Conservation (phyloP, 805 yeast species). For the Metschnikowia bowlesiae region DNA sequence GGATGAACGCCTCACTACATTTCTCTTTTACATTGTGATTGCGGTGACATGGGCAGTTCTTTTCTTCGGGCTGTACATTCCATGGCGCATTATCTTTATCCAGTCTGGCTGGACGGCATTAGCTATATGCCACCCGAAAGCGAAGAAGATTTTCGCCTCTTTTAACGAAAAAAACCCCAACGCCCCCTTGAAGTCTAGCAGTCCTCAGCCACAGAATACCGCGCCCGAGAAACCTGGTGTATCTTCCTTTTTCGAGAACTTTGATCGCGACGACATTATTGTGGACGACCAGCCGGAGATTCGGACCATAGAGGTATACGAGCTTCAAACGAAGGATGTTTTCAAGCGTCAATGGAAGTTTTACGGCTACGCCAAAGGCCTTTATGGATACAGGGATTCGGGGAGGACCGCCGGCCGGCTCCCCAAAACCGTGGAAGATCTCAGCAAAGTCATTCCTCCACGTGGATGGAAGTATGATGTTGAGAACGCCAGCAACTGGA, state of each 20-base stretch:
- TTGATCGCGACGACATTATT: constrained; percentile 50
- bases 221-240: background rate
- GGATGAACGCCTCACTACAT: constrained; percentile 64
- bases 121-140: constrained; percentile 56
- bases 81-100: constrained; percentile 61
- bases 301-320: constrained; percentile 69
- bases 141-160: constrained; percentile 26
- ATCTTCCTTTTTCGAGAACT: constrained; percentile 19
- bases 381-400: constrained; percentile 51
- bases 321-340: constrained; percentile 62
- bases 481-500: constrained; percentile 56
- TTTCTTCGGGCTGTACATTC: constrained; percentile 48
- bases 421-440: constrained; percentile 59
- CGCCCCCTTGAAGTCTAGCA: constrained; percentile 18
- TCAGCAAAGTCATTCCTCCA: constrained; percentile 64
- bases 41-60: constrained; percentile 34
- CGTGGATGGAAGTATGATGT: constrained; percentile 65
- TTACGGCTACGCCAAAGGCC: constrained; percentile 48
- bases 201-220: constrained; percentile 21
- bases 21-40: constrained; percentile 41
- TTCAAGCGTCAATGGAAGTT: constrained; percentile 60
- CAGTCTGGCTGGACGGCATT: constrained; percentile 53
- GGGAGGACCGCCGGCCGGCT: constrained; percentile 39
- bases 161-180: constrained; percentile 23
- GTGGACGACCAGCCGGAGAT: constrained; percentile 64